A percentile compares a stretch with the other conserved stretches of the same genome.
Conservation (phyloP, 2,329 filamentous ascomycete genomes). For the Neonectria ditissima region DNA sequence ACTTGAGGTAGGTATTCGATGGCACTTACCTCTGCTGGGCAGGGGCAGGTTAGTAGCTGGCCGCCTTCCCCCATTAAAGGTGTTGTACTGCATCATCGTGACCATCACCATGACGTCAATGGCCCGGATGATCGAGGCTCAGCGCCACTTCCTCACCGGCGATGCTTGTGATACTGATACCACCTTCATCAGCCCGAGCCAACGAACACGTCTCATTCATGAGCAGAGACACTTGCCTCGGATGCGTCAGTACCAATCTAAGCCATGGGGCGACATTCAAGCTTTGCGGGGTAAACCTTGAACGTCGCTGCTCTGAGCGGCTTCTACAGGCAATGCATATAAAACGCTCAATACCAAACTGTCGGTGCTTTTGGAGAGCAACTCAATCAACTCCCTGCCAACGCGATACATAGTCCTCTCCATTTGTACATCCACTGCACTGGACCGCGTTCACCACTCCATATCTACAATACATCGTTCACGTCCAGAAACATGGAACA, state of each 20-base stretch:
- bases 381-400: background rate
- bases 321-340: background rate
- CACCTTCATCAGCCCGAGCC: background rate
- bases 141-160: slow-evolving; percentile 30
- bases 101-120: slow-evolving; percentile 48
- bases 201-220: slow-evolving; percentile 12
- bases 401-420: background rate
- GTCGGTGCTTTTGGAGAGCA: background rate
- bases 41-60: background rate
- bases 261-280: slow-evolving; percentile 26
- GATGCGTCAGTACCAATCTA: slow-evolving; percentile 10
- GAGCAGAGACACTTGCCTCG: background rate
- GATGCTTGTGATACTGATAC: slow-evolving; percentile 10
- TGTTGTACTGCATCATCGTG: slow-evolving; percentile 35
- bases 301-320: slow-evolving; percentile 13
- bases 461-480: background rate
- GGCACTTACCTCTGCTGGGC: background rate
- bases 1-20: no score
- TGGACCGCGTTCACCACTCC: background rate
- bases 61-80: background rate
- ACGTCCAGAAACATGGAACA: slow-evolving; percentile 38
- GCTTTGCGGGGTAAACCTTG: slow-evolving; percentile 46
- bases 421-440: background rate
- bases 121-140: slow-evolving; percentile 35
- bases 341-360: background rate